phyloP scores from a whole-genome alignment of 306 rosid species.

The Astragalus glycyphyllos region DNA sequence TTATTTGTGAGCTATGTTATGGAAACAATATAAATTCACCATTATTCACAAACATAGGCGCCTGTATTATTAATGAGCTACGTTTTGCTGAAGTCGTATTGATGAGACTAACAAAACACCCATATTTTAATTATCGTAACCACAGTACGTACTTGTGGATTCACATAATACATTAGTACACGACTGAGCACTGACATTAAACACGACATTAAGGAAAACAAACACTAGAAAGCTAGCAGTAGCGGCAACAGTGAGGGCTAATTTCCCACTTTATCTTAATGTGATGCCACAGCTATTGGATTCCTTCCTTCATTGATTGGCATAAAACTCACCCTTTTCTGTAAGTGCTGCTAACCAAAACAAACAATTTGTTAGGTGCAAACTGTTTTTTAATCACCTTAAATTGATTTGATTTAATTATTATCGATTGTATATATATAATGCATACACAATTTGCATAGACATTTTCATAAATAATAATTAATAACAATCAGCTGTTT shows the following conservation, averaged over 20 bases:
- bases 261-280: constrained; percentile 7
- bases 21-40: background rate
- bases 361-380: constrained; percentile 22
- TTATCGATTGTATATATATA: no score
- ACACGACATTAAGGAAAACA: background rate
- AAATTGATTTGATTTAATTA: background rate
- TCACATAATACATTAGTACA: background rate
- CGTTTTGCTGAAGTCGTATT: background rate
- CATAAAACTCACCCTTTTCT: constrained; percentile 88
- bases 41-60: constrained; percentile 7
- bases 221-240: background rate
- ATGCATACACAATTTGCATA: constrained; percentile 25
- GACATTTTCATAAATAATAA: constrained; percentile 34
- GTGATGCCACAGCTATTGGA: constrained; percentile 64
- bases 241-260: background rate
- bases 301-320: constrained; percentile 60
- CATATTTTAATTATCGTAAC: constrained; percentile 19
- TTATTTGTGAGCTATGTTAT: background rate
- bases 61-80: background rate
- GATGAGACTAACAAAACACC: constrained; percentile 28
- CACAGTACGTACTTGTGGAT: background rate
- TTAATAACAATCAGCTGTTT: no score
- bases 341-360: constrained; percentile 47
- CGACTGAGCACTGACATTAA: background rate
- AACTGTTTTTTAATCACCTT: constrained; percentile 21